These are phyloP conservation scores for Saccharomyces hybrid DNA, from an alignment of 1,139 yeast genomes.

Conservation along the genomic window DNA sequence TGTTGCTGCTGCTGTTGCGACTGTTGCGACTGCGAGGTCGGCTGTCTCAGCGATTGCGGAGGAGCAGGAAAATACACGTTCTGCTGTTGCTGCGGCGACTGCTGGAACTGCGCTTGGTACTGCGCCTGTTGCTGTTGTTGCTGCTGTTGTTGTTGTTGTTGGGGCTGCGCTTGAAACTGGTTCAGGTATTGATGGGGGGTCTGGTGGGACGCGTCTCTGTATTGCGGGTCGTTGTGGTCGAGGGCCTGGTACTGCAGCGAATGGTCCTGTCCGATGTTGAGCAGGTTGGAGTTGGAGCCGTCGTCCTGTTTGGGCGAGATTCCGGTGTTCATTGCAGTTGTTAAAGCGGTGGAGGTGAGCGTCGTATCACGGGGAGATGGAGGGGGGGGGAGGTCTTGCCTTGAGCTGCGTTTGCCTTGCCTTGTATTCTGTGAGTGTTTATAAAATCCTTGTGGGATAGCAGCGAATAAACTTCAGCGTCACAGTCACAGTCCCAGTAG, in stretches of 20 bases:
- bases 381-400: not conserved
- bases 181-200: conserved; percentile 8
- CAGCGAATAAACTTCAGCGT: not conserved
- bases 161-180: conserved; percentile 11
- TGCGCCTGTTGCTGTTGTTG: conserved; percentile 9
- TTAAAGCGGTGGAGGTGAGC: conserved; percentile 11
- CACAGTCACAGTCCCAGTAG: not conserved
- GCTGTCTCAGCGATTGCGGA: conserved; percentile 11
- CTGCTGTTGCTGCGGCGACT: conserved; percentile 8
- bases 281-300: conserved; percentile 8
- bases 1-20: conserved; percentile 5
- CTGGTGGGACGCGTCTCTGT: conserved; percentile 8
- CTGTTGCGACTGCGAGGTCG: conserved; percentile 8
- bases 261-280: conserved; percentile 14
- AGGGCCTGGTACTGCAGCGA: conserved; percentile 16
- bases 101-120: conserved; percentile 8
- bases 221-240: conserved; percentile 12
- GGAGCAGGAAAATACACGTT: conserved; percentile 8
- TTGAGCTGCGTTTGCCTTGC: conserved; percentile 1
- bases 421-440: not conserved
- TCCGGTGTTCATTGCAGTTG: conserved; percentile 14
- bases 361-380: not conserved
- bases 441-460: not conserved
- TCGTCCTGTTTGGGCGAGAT: conserved; percentile 14
- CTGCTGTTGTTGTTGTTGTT: conserved; percentile 9